A percentile compares a stretch with the other conserved stretches of the same genome.
These are phyloP conservation scores for Neofusicoccum umdonicola DNA, from an alignment of 2,329 filamentous ascomycete species.

Conservation along the genomic window DNA sequence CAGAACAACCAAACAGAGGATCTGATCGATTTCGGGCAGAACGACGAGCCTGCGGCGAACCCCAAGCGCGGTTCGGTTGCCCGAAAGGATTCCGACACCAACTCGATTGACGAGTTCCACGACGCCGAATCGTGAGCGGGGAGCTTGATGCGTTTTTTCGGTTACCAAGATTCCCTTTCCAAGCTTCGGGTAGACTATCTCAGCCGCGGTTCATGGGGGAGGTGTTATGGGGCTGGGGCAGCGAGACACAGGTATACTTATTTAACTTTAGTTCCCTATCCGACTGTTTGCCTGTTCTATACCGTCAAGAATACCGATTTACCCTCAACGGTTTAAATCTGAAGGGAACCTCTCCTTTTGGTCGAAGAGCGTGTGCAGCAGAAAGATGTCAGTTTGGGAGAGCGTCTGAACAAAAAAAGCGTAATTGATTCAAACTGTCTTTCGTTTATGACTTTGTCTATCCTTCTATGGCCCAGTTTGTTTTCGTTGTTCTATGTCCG, in stretches of 20 bases:
- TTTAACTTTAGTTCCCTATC: constrained; percentile 15
- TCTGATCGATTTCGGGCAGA: constrained; percentile 59
- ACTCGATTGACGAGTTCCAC: constrained; percentile 47
- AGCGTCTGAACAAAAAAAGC: background rate
- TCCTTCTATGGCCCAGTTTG: background rate
- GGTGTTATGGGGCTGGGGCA: background rate
- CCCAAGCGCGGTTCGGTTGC: constrained; percentile 21
- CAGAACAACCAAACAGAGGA: constrained; percentile 32
- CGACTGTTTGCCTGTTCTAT: constrained; percentile 10
- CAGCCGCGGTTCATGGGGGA: background rate
- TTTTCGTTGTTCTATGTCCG: constrained; percentile 37
- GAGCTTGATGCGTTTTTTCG: background rate
- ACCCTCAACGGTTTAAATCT: constrained; percentile 12
- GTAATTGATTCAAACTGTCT: constrained; percentile 3
- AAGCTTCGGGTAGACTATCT: constrained; percentile 9
- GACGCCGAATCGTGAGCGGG: constrained; percentile 43
- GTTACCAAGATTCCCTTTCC: constrained; percentile 4
- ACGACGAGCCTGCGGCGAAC: constrained; percentile 27
- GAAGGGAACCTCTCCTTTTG: background rate
- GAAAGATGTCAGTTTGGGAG: background rate
- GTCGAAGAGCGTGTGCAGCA: background rate
- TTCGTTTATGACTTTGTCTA: background rate
- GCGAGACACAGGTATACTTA: constrained; percentile 5
- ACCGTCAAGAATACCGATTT: constrained; percentile 11
- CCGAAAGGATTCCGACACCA: constrained; percentile 42